Evolutionary conservation across 495 filamentous ascomycete species (phyloP), one percentile per base, ranked within the genome.

Genomic region (Aspergillus nidulans): DNA sequence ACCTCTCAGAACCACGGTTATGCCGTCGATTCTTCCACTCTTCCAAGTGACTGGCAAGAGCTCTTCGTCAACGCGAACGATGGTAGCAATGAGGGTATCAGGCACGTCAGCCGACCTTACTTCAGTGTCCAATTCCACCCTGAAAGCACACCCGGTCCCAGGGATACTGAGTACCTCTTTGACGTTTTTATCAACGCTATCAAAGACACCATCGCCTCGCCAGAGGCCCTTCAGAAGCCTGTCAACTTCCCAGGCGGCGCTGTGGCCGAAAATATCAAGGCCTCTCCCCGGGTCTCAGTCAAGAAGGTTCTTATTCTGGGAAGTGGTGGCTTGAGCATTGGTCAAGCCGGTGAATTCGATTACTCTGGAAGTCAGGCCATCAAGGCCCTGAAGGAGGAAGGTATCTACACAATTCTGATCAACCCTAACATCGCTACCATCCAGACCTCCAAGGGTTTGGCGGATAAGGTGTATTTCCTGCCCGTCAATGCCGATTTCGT

Each of bases 71-170:
- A 98, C 64, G 94, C 94, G 67, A 98, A 98, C 66, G 94, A 98
- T 66, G 89, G 88, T 59, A 96, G 90, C 68, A 97, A 97, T 69
- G 94, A 97, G 72, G 94, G 94, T 73, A 95, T 98, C 59, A 85
- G 90, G 65, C 91, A 98, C 67, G 75, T 80, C 41, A 81, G 76
- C 69, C 86, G 83, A 48, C 94, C 94, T 16, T 95, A 89, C 77
- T 98, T 98, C 81, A 96, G 91, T 75, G 94, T 97, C 19, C 94
- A 98, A 70, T 98, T 98, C 77, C 94, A 98, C 64, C 94, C 94
- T 0, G 94, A 98, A 71, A 95, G 91, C 75, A 91, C 90, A 12
- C 94, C 94, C 9, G 94, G 94, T 19, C 94, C 94, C 26, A 84
- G 89, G n/a, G 94, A 98, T 63, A 97, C 94, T 36, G 94, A 97